phyloP scores from a whole-genome alignment of 345 rosid genomes.

The Geranium brycei region DNA sequence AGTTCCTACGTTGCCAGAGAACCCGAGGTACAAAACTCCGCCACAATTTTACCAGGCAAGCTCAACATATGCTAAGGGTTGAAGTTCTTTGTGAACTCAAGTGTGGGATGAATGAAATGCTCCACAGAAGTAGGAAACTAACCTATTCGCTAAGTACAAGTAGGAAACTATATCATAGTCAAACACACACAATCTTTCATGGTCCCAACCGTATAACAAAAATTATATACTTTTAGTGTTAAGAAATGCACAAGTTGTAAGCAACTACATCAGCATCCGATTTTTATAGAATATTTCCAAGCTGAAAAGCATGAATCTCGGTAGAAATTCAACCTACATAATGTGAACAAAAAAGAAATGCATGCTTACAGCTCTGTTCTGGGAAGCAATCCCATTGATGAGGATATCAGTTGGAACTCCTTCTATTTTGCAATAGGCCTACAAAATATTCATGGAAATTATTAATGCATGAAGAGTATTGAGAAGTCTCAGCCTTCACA shows the following conservation, averaged over 20 bases:
- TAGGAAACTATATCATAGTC: too few relatives aligned
- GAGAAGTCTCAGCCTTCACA: background rate
- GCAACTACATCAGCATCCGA: background rate
- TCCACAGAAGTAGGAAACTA: too few relatives aligned
- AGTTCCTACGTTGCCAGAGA: too few relatives aligned
- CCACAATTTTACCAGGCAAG: too few relatives aligned
- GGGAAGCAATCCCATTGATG: slow-evolving; percentile 49
- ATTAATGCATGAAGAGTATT: background rate
- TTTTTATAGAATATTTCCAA: background rate
- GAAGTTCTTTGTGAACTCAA: too few relatives aligned
- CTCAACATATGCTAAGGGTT: too few relatives aligned
- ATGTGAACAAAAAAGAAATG: background rate
- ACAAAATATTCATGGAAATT: background rate
- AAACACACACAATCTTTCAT: too few relatives aligned
- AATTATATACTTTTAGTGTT: too few relatives aligned
- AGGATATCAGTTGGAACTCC: slow-evolving; percentile 71
- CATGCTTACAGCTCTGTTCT: slow-evolving; percentile 84
- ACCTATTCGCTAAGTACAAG: too few relatives aligned
- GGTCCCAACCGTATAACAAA: too few relatives aligned
- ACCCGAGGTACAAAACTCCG: too few relatives aligned
- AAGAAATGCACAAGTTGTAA: background rate
- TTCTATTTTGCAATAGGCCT: slow-evolving; percentile 97
- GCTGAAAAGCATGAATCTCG: background rate
- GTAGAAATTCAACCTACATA: background rate
- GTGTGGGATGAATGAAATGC: too few relatives aligned